phyloP scores from a whole-genome alignment of 345 rosid genomes.

The Gossypium sturtianum region DNA sequence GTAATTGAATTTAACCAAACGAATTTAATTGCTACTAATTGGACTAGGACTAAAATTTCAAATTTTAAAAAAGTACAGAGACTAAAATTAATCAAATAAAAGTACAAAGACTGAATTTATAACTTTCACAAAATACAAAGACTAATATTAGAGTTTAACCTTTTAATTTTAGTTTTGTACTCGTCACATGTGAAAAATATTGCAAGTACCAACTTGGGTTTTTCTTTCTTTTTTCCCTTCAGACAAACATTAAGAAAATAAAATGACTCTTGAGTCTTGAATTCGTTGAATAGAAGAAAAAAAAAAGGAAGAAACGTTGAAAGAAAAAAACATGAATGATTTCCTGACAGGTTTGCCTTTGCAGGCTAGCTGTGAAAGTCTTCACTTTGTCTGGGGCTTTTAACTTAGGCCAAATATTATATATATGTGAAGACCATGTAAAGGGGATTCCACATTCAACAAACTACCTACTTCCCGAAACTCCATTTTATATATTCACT shows the following conservation, averaged over 20 bases:
- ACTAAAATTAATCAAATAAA: too few species aligned
- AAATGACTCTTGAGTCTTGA: constrained; percentile 5
- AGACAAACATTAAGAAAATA: background rate
- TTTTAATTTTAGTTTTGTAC: background rate
- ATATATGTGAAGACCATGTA: too few species aligned
- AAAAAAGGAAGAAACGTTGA: too few species aligned
- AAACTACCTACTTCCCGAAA: background rate
- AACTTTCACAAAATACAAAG: too few species aligned
- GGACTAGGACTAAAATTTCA: too few species aligned
- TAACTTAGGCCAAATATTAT: background rate
- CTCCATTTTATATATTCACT: background rate
- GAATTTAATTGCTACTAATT: too few species aligned
- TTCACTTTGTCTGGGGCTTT: background rate
- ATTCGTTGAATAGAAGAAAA: background rate
- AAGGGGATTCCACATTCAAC: background rate
- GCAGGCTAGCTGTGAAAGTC: background rate
- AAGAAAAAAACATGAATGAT: background rate
- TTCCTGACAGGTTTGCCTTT: constrained; percentile 9
- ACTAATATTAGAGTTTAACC: too few species aligned
- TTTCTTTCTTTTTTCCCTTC: background rate
- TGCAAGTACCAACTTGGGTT: background rate
- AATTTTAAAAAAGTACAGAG: fast-evolving
- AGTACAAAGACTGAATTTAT: fast-evolving
- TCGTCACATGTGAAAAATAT: background rate
- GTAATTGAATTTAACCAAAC: too few species aligned